Evolutionary conservation across 176 grass and related monocot genomes (phyloP), one percentile per base, ranked within the genome.

Genomic region (Ensete ventricosum): DNA sequence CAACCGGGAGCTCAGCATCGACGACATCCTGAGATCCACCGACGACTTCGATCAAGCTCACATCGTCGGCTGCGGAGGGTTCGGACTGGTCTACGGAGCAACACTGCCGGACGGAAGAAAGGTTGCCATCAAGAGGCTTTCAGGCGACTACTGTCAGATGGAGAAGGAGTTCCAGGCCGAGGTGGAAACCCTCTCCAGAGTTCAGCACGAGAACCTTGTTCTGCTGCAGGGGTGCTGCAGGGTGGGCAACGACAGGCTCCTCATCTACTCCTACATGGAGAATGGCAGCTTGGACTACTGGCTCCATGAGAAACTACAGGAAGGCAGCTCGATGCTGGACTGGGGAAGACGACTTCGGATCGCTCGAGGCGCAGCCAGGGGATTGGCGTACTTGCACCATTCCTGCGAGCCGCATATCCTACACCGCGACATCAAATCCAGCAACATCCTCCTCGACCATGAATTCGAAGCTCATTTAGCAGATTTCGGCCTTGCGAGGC

Each of bases 251-350:
- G 95, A 99, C 52, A 86, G 90, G 58, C 77, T 99, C 70, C 49
- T 99, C 73, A 99, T 99, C 72, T 99, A 99, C 71, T 87, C 95
- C 9, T 99, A 82, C 53, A 99, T 99, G 95, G 95, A 99, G 84
- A 99, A 99, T 62, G 95, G 90, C 53, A 94, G 95, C 66, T 80
- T 99, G 78, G 95, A 99, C 49, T 94, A 91, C 80, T 99, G 95
- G 95, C 91, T 99, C 78, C 95, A 99, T n/a, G 95, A 99, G 85
- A 94, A 82, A 58, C 6, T 43, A 43, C 34, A 66, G 1, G 95
- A 99, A 64, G 87, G 86, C 14, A 82, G 88, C 0, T 70, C 60
- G n/a, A 66, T 77, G 26, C 80, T 99, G 53, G 90, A 99, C 76
- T 99, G 95, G 95, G 59, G 12, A 14, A 91, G 84, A 78, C 78